Percentiles rank a stretch among this genome's conserved stretches.
phyloP scores from a whole-genome alignment of 2,329 filamentous ascomycete species.

The Aspergillus quadricinctus region DNA sequence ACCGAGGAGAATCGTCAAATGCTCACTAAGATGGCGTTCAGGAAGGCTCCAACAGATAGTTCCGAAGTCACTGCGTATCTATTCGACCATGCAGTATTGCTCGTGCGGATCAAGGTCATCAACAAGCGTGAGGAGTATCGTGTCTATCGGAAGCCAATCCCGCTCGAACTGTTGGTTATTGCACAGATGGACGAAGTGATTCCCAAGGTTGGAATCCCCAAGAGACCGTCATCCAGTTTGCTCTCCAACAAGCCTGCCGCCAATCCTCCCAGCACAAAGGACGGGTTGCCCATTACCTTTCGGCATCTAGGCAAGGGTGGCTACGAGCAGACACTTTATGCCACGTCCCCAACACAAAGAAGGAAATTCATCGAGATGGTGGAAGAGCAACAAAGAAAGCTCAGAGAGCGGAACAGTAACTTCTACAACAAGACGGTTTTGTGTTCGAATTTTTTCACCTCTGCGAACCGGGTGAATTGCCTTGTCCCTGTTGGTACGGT shows the following conservation, averaged over 20 bases:
- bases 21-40: constrained; percentile 89
- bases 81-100: constrained; percentile 90
- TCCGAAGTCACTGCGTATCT: constrained; percentile 91
- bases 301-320: constrained; percentile 92
- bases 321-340: constrained; percentile 87
- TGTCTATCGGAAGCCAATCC: constrained; percentile 92
- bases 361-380: constrained; percentile 98
- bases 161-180: constrained; percentile 86
- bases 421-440: constrained; percentile 65
- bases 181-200: constrained; percentile 97
- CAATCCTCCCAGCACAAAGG: constrained; percentile 52
- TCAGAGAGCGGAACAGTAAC: constrained; percentile 68
- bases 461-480: constrained; percentile 86
- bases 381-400: constrained; percentile 79
- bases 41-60: constrained; percentile 84
- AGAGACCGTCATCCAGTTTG: constrained; percentile 83
- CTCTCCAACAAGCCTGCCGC: constrained; percentile 56
- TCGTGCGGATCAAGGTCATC: constrained; percentile 84
- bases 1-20: constrained; percentile 91
- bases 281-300: constrained; percentile 94
- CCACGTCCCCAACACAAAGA: constrained; percentile 75
- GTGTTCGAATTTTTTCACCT: constrained; percentile 86
- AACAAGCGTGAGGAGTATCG: constrained; percentile 94
- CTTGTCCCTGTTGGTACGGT: constrained; percentile 80
- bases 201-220: constrained; percentile 71